Base-by-base conservation (phyloP, 2,329 filamentous ascomycete genomes). In the Paecilomyces sp. region DNA sequence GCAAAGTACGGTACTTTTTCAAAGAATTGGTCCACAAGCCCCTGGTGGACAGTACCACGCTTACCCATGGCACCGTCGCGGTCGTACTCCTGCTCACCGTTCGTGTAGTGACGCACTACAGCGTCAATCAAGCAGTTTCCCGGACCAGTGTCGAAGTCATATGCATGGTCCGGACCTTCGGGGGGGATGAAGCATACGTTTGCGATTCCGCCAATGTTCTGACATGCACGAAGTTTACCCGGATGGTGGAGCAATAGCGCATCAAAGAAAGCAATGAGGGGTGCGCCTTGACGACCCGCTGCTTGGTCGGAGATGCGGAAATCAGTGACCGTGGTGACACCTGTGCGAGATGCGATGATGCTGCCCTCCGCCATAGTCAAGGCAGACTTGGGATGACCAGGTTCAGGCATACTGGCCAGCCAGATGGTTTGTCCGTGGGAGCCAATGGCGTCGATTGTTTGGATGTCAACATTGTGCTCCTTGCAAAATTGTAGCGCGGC, bases 151-250 rank as follows among this genome's bases (percentile, higher is more conserved):
- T 84, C 80, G 61, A 83, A 82, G 65, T 83, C 81, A 64, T 79
- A 80, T 6, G 60, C 74, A 77, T 54, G 74, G 31, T 69, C 69
- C 56, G 81, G 76, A 3, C 58, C 63, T 57, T 70, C 70, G 0
- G 82, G 78, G 2, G 81, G 82, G 56, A 85, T 82, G 70, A 86
- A 85, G 72, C 81, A 86, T 25, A 87, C 80, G 63, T 84, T 86
- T 31, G 81, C 82, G 51, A 87, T 84, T 33, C 84, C 83, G 56
- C 83, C 83, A 58, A 87, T 85, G 65, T 86, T 85, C 66, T 86
- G 82, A 68, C 83, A 85, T 2, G 81, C 82, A 28, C 84, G 79
- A 7, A 84, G 72, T 69, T 83, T 85, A 3, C 72, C 80, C 0
- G 83, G 80, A 64, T 86, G 82, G 63, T 83, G 81, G 18, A 87